Evolutionary conservation across 129 eudicot genomes (phyloP), one percentile per base, ranked within the genome.

Genomic region (Saposhnikovia divaricata): DNA sequence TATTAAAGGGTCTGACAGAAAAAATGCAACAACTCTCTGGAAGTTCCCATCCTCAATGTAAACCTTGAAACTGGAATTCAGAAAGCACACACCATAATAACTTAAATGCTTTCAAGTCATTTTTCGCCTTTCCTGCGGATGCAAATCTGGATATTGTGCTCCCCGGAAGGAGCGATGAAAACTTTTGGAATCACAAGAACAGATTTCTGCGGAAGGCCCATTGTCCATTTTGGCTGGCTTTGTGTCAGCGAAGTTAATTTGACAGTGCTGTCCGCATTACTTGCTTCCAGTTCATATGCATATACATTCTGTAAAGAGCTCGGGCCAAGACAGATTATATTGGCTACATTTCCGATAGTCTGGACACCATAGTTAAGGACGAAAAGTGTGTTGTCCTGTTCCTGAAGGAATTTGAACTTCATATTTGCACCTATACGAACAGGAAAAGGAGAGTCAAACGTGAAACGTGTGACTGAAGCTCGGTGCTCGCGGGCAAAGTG

Each of bases 311-410:
- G 84, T 34, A 77, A 68, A 15, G 83, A 48, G 76, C 82, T 77
- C 25, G 89, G 87, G 37, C 85, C 95, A 75, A 89, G 81, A 85
- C 96, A 85, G 44, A 82, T 87, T 72, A 93, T 82, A 74, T 83
- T 83, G 38, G 92, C 77, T 45, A 78, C 75, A 28, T 76, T 86
- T 4, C 89, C 93, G 27, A 79, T 50, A 78, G 77, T 55, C 45
- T 79, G 85, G 25, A 68, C 46, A 48, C 80, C 79, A 77, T 82
- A 89, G 59, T 86, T 87, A 31, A 93, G 71, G 45, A 91, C 55
- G 72, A 93, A 93, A 14, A 91, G 57, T 38, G 78, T 80, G 16
- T 79, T 83, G 51, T 83, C 87, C 57, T 70, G 82, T 83, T 89
- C 96, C 75, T 82, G 92, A 81, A 92, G 91, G 83, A 92, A 73